These are phyloP conservation scores for Malus hybrid DNA, from an alignment of 331 rosid species.

Conservation along the genomic window DNA sequence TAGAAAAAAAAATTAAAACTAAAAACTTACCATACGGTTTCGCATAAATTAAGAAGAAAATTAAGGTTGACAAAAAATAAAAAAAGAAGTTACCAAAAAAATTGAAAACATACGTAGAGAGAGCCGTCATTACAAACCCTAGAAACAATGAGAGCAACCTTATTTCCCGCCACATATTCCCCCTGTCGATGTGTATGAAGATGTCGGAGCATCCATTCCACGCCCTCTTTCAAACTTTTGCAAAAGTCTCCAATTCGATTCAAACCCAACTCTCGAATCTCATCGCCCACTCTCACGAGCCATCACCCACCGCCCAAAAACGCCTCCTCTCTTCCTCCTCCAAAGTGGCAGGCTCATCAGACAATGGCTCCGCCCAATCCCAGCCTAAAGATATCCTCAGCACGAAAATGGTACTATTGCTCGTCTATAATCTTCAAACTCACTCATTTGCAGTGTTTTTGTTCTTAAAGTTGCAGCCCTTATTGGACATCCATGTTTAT, in stretches of 20 bases:
- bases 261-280: constrained; percentile 53
- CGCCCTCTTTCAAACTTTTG: constrained; percentile 33
- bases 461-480: neutral
- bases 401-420: constrained; percentile 47
- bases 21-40: no score
- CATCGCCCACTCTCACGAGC: constrained; percentile 18
- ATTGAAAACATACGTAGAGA: no score
- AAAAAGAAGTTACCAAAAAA: no score
- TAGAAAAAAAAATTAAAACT: no score
- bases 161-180: neutral
- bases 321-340: constrained; percentile 19
- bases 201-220: constrained; percentile 62
- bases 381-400: constrained; percentile 17
- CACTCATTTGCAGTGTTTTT: neutral
- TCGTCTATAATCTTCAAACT: neutral
- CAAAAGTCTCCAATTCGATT: constrained; percentile 46
- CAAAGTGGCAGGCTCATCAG: constrained; percentile 9
- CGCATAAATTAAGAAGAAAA: no score
- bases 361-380: constrained; percentile 15
- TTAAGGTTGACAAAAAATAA: no score
- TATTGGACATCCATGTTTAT: neutral
- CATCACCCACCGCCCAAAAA: constrained; percentile 11
- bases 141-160: neutral
- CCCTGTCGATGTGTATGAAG: neutral
- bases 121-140: neutral